A percentile compares a stretch with the other conserved stretches of the same genome.
phyloP scores from a whole-genome alignment of 2,329 filamentous ascomycete genomes.

The Sphaerulina populicola region DNA sequence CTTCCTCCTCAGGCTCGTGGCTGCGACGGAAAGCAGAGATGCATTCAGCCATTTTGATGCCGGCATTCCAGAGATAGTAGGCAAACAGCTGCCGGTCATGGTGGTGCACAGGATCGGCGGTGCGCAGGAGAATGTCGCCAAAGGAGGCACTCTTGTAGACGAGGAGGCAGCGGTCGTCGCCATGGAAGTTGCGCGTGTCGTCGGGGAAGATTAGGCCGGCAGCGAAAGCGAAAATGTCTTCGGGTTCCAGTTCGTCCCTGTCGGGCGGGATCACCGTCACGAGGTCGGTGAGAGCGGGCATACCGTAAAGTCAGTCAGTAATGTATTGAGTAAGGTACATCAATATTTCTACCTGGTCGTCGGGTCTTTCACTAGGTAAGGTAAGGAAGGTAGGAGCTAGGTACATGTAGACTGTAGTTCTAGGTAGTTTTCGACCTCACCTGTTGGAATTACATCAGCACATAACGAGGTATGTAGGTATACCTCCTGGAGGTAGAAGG shows the following conservation, averaged over 20 bases:
- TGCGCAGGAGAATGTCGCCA: slow-evolving; percentile 35
- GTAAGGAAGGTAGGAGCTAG: neutral
- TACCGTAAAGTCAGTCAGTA: no score
- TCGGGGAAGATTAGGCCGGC: slow-evolving; percentile 60
- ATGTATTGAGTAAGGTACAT: no score
- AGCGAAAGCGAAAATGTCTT: slow-evolving; percentile 47
- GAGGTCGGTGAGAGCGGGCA: slow-evolving; percentile 18
- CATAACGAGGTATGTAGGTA: no score
- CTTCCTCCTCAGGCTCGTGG: no score
- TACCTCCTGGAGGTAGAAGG: no score
- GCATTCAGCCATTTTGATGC: slow-evolving; percentile 39
- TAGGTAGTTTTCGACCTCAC: neutral
- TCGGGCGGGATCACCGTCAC: slow-evolving; percentile 24
- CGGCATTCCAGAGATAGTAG: slow-evolving; percentile 66
- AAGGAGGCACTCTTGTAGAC: slow-evolving; percentile 43
- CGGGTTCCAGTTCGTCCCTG: slow-evolving; percentile 19
- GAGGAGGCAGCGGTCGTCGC: slow-evolving; percentile 52
- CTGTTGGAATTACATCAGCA: neutral
- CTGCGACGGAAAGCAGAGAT: slow-evolving; percentile 31
- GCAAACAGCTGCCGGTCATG: slow-evolving; percentile 55
- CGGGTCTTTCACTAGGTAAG: neutral
- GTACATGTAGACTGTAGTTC: no score
- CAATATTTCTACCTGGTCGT: neutral
- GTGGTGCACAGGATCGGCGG: slow-evolving; percentile 44
- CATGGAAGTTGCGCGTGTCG: slow-evolving; percentile 58